Conservation (phyloP, 352 stramenopile species). For the Achlya hypogyna region DNA sequence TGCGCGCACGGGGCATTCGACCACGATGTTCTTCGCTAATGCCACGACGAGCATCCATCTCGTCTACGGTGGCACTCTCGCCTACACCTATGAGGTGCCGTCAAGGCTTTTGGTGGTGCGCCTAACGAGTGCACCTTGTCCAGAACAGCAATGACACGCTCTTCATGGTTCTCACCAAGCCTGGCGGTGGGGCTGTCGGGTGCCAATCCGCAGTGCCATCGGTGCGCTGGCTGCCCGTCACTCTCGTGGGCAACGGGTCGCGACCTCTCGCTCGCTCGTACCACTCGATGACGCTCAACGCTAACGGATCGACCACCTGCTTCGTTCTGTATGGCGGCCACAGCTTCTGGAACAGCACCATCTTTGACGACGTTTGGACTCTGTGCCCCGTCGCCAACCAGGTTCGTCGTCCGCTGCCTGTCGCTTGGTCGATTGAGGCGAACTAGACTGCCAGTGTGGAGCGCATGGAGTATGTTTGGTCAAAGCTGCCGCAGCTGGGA, state of each 20-base stretch:
- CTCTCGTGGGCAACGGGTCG: background rate
- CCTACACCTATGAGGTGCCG: background rate
- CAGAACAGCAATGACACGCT: conserved; percentile 7
- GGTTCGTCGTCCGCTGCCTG: background rate
- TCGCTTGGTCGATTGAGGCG: background rate
- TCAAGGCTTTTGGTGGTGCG: no score
- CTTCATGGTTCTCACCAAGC: conserved; percentile 7
- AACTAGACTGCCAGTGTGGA: conserved; percentile 27
- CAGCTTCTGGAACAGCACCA: conserved; percentile 30
- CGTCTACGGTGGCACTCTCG: conserved; percentile 13
- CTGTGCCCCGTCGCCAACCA: conserved; percentile 31
- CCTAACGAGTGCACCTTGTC: background rate
- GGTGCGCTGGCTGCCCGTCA: conserved; percentile 6
- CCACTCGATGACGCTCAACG: conserved; percentile 8
- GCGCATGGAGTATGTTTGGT: conserved; percentile 40
- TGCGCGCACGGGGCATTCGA: conserved; percentile 7
- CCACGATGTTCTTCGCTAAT: background rate
- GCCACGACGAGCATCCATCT: background rate
- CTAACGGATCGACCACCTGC: conserved; percentile 22
- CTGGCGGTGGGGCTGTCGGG: background rate
- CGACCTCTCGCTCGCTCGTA: background rate
- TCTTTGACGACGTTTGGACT: conserved; percentile 66
- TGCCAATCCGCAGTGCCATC: background rate
- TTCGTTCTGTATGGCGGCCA: conserved; percentile 52
- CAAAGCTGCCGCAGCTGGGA: conserved; percentile 37